These are phyloP conservation scores for Parietaria judaica DNA, from an alignment of 306 rosid genomes.

Conservation along the genomic window DNA sequence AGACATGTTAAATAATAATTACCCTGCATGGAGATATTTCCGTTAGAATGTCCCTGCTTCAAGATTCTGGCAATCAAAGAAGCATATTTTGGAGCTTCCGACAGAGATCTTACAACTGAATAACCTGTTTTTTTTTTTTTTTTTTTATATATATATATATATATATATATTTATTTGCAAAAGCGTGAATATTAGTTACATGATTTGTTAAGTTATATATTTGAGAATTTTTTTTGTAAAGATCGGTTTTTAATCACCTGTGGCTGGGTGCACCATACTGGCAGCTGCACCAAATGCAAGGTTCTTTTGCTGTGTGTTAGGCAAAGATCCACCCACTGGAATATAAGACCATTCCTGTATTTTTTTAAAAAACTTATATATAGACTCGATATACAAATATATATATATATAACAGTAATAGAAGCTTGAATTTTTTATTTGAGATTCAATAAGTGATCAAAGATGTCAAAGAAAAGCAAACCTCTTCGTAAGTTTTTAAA, in stretches of 20 bases:
- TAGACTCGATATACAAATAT: no score
- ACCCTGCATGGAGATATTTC: conserved; percentile 78
- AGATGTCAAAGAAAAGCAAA: neutral
- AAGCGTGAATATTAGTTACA: neutral
- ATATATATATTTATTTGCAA: no score
- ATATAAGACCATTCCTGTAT: conserved; percentile 96
- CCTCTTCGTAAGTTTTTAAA: conserved; percentile 78
- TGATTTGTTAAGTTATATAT: no score
- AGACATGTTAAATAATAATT: neutral
- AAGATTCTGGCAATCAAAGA: conserved; percentile 72
- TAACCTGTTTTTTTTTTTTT: conserved; percentile 42
- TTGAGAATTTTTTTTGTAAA: neutral
- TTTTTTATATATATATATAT: neutral
- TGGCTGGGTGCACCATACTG: conserved; percentile 99
- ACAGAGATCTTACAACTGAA: conserved; percentile 95
- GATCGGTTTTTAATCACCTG: conserved; percentile 37
- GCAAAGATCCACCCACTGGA: conserved; percentile 96
- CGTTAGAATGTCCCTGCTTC: conserved; percentile 43
- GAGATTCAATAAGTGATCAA: neutral
- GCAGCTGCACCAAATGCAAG: conserved; percentile 99
- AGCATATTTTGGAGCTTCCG: conserved; percentile 96
- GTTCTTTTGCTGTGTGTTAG: conserved; percentile 90
- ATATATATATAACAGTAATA: no score
- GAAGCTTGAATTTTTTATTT: no score
- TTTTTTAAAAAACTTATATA: neutral